phyloP scores from a whole-genome alignment of 352 stramenopile genomes.

The Phytophthora sp. region DNA sequence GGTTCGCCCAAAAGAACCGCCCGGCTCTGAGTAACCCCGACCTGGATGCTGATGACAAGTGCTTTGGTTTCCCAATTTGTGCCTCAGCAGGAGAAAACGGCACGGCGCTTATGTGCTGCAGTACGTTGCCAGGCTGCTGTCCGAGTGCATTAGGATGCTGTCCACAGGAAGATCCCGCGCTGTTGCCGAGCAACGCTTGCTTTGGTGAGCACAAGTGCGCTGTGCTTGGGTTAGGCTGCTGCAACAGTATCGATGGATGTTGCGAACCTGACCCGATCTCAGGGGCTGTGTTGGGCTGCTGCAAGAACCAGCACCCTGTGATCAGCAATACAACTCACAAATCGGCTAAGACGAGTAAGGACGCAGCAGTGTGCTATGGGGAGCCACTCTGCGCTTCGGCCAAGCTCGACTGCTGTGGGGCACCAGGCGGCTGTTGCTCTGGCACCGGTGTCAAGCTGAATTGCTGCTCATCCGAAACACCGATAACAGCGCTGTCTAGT shows the following conservation, averaged over 20 bases:
- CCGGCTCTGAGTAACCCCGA: conserved; percentile 35
- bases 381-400: conserved; percentile 50
- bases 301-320: conserved; percentile 58
- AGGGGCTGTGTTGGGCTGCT: conserved; percentile 62
- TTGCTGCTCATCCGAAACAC: conserved; percentile 43
- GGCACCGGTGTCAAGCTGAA: conserved; percentile 41
- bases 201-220: conserved; percentile 71
- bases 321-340: conserved; percentile 42
- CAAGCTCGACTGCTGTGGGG: conserved; percentile 53
- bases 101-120: conserved; percentile 66
- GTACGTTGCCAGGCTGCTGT: conserved; percentile 74
- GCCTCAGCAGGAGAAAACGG: conserved; percentile 60
- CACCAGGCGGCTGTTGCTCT: conserved; percentile 53
- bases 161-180: conserved; percentile 45
- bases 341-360: conserved; percentile 16
- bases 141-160: conserved; percentile 71
- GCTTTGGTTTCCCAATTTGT: conserved; percentile 72
- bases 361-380: conserved; percentile 40
- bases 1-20: conserved; percentile 59
- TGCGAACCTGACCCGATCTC: conserved; percentile 60
- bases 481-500: not conserved
- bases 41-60: conserved; percentile 51
- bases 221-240: conserved; percentile 63
- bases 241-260: conserved; percentile 74
- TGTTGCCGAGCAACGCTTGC: conserved; percentile 62